These are phyloP conservation scores for Hyaloscypha hepaticicola DNA, from an alignment of 495 filamentous ascomycete species.

Conservation along the genomic window DNA sequence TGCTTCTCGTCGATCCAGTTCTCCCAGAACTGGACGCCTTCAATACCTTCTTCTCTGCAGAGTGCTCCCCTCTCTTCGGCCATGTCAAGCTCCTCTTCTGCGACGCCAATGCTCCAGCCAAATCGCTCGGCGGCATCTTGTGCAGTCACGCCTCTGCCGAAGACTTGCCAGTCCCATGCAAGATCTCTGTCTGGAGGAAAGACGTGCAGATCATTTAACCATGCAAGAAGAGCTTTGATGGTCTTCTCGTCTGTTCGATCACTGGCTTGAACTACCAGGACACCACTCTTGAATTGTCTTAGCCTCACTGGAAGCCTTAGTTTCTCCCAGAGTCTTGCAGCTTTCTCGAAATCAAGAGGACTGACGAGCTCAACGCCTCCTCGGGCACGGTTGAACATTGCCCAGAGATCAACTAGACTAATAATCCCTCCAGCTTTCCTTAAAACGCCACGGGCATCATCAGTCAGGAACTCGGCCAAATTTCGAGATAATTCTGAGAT, in stretches of 20 bases:
- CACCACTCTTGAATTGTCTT: constrained; percentile 84
- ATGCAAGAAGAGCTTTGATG: constrained; percentile 68
- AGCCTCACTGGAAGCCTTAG: constrained; percentile 83
- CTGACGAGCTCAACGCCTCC: constrained; percentile 94
- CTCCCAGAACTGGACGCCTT: constrained; percentile 79
- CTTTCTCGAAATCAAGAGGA: constrained; percentile 88
- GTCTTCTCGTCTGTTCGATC: constrained; percentile 93
- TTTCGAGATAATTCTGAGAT: constrained; percentile 83
- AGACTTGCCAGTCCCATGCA: constrained; percentile 71
- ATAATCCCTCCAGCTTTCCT: constrained; percentile 88
- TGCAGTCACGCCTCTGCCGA: constrained; percentile 83
- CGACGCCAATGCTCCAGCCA: constrained; percentile 98
- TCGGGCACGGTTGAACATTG: constrained; percentile 92
- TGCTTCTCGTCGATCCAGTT: constrained; percentile 48
- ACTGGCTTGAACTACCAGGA: constrained; percentile 85
- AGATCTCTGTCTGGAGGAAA: constrained; percentile 62
- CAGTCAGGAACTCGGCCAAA: constrained; percentile 89
- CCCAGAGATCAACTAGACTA: constrained; percentile 94
- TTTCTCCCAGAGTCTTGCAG: constrained; percentile 83
- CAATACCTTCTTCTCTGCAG: constrained; percentile 80
- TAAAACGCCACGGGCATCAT: constrained; percentile 80
- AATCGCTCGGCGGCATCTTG: constrained; percentile 88
- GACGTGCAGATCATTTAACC: constrained; percentile 71
- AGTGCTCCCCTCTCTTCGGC: constrained; percentile 83
- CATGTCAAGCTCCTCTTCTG: constrained; percentile 94